Evolutionary conservation across 176 grass and related monocot species (phyloP), one percentile per base, ranked within the genome.

Genomic region (Oryza meridionalis): DNA sequence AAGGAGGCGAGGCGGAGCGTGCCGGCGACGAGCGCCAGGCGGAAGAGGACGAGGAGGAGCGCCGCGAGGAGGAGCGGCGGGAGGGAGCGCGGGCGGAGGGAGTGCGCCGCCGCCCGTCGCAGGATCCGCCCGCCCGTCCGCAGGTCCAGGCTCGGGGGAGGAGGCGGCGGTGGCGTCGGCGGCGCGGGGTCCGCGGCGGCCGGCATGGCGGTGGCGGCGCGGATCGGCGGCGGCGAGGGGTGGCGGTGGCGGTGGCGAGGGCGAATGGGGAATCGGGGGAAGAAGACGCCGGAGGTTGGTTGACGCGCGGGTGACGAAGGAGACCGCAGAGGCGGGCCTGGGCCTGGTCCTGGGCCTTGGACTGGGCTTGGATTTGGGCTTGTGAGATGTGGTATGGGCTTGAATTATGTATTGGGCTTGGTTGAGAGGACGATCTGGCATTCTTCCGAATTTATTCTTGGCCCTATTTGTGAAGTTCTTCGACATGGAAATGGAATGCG

Each of bases 11-110:
- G 91, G 80, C 86, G 84, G 15, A 91, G 85, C 38, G 85, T 91
- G 81, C 87, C 93, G 27, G 87, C 85, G 73, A 95, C 83, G 83
- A 98, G 84, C 40, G 91, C 96, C 31, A 87, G 88, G 72, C 89
- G 96, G 85, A 95, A 95, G 66, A 88, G 84, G 64, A 93, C 79
- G 74, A 95, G 85, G 44, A 93, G 93, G 65, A 95, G 77, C 68
- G 96, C 73, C 12, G 87, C 78, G 46, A 95, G 80, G 77, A 95
- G 79, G 29, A 95, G 84, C 50, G 92, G 72, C 26, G 88, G 95
- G 84, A 93, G 91, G 4, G 87, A 91, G 46, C 84, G 38, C 22
- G 87, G 86, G 76, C 72, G 76, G 73, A 98, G 85, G 80, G 93
- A 65, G 71, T 87, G 83, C 24, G 67, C 72, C 14, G 62, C 68